Percentiles rank a stretch among this genome's conserved stretches.
Evolutionary conservation across 2,329 filamentous ascomycete species (phyloP).

Genomic region (Fusarium sp.): DNA sequence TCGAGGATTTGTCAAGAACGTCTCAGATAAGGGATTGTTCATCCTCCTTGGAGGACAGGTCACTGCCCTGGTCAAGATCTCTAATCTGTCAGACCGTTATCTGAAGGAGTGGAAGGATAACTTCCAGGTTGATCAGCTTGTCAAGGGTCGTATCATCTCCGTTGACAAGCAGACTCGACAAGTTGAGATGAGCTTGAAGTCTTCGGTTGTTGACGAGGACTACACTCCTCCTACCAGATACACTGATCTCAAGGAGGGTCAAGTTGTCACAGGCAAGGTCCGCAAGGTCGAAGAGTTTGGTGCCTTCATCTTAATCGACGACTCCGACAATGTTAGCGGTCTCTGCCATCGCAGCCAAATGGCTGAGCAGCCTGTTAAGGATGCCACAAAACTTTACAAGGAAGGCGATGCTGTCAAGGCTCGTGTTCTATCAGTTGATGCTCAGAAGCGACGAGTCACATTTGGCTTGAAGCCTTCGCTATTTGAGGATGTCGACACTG

Average conservation of each 20-base stretch:
- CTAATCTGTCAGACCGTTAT: constrained; percentile 89
- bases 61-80: constrained; percentile 84
- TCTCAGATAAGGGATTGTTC: constrained; percentile 90
- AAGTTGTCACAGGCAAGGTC: constrained; percentile 88
- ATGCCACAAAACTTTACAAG: constrained; percentile 89
- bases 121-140: constrained; percentile 89
- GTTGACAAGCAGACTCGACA: constrained; percentile 76
- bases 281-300: constrained; percentile 95
- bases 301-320: constrained; percentile 91
- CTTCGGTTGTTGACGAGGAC: constrained; percentile 82
- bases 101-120: constrained; percentile 95
- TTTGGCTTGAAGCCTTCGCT: constrained; percentile 95
- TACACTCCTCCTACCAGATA: constrained; percentile 80
- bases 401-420: constrained; percentile 96
- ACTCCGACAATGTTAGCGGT: constrained; percentile 88
- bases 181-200: constrained; percentile 87
- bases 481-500: constrained; percentile 74
- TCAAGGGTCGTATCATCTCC: constrained; percentile 84
- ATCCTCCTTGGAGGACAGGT: constrained; percentile 84
- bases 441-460: constrained; percentile 80
- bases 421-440: constrained; percentile 82
- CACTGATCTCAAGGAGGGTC: constrained; percentile 80
- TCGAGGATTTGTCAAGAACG: constrained; percentile 91
- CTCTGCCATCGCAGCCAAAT: constrained; percentile 93
- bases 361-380: constrained; percentile 82